Base-by-base conservation (phyloP, 495 filamentous ascomycete genomes). In the Xylaria longipes region DNA sequence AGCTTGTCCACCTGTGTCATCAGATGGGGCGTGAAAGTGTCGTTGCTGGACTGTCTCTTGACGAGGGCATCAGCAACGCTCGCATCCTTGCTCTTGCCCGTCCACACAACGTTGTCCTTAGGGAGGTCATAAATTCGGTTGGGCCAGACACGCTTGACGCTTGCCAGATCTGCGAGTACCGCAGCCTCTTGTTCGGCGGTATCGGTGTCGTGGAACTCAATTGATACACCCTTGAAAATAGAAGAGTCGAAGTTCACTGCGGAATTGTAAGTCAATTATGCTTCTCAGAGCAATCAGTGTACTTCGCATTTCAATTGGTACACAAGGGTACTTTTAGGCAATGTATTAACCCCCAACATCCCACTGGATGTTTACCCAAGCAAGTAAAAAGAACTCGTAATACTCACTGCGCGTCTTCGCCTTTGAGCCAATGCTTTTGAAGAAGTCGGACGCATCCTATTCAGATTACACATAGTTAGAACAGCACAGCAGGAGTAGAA, bases 1-100 rank as follows among this genome's bases (percentile, higher is more conserved):
- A 87, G 80, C 80, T 82, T 81, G 76, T 85, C 82, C 46, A 87
- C 83, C 73, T 86, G 83, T 37, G 83, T 85, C 82, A 84, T 84
- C 48, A 83, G 64, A 41, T 87, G 84, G 0, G 84, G 76, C 12
- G 75, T 72, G 73, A 83, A 87, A 25, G 76, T 78, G 71, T 85
- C 82, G 22, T 81, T 76, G 71, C 70, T 75, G 37, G 69, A 22
- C 57, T 75, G 72, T 69, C 67, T 76, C 73, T 71, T 82, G 61
- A 67, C 78, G 71, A 77, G 80, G 52, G 60, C 80, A 22, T 60
- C 31, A 11, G 79, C 69, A 45, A 79, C 48, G 17, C 68, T 70
- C 14, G 73, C 72, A n/a, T 77, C 73, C 11, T 75, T 75, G 52
- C 65, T 77, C 56, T 72, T 72, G 52, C 82, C 83, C 2, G 81